phyloP scores from a whole-genome alignment of 2,329 filamentous ascomycete species.

The Mariannaea sp. region DNA sequence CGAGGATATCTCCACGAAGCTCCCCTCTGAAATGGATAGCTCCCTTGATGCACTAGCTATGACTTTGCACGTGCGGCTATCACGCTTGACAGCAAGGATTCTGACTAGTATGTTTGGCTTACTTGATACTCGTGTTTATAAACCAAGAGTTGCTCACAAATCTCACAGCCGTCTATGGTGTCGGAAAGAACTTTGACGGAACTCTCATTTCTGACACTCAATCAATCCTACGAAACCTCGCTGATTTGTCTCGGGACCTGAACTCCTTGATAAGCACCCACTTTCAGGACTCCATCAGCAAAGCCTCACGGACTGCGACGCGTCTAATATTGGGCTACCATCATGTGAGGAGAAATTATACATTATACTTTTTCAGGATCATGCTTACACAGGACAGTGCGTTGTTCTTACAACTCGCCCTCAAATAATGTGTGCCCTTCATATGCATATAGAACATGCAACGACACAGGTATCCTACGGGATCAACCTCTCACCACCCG shows the following conservation, averaged over 20 bases:
- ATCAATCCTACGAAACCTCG: slow-evolving; percentile 35
- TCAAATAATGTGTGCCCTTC: slow-evolving; percentile 42
- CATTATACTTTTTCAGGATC: too few relatives aligned
- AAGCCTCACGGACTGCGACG: slow-evolving; percentile 36
- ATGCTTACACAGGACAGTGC: slow-evolving; percentile 26
- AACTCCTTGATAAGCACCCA: slow-evolving; percentile 36
- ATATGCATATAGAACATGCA: slow-evolving; percentile 39
- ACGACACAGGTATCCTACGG: slow-evolving; percentile 25
- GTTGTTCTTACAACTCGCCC: slow-evolving; percentile 39
- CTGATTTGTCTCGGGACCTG: slow-evolving; percentile 35
- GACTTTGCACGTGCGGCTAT: slow-evolving; percentile 35
- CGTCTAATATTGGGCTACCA: slow-evolving; percentile 37
- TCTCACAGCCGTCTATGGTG: slow-evolving; percentile 32
- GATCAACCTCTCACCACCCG: slow-evolving; percentile 31
- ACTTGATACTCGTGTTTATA: accelerated
- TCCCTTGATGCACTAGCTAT: slow-evolving; percentile 35
- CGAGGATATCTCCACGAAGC: slow-evolving; percentile 39
- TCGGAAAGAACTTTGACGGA: slow-evolving; percentile 37
- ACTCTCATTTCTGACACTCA: slow-evolving; percentile 38
- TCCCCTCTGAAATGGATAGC: slow-evolving; percentile 37
- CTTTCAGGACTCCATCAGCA: slow-evolving; percentile 38
- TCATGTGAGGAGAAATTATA: slow-evolving; percentile 20
- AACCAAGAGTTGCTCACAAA: accelerated
- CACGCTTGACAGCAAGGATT: slow-evolving; percentile 33
- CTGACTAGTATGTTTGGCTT: slow-evolving; percentile 23